Evolutionary conservation across 2,329 filamentous ascomycete species (phyloP).

Genomic region (Hymenotorrendiella dingleyae): DNA sequence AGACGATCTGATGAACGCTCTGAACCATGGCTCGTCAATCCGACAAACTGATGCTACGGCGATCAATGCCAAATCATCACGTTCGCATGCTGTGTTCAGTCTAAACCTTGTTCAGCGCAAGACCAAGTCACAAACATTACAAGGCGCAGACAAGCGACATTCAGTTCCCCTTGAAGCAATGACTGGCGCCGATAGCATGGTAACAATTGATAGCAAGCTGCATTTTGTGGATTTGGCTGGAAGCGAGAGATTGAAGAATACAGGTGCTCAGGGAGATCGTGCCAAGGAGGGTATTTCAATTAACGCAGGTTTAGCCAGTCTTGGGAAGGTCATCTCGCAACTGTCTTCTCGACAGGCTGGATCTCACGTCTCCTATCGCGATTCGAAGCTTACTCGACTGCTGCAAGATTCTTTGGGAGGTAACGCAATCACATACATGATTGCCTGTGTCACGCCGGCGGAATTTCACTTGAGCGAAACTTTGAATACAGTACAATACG

Average conservation of each 20-base stretch:
- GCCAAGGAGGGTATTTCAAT: conserved; percentile 97
- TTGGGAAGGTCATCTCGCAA: conserved; percentile 98
- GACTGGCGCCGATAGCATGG: conserved; percentile 59
- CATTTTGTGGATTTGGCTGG: conserved; percentile 98
- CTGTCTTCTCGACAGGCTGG: conserved; percentile 83
- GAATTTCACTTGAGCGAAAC: conserved; percentile 98
- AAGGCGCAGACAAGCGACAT: conserved; percentile 71
- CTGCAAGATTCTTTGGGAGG: conserved; percentile 95
- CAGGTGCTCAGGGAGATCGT: conserved; percentile 86
- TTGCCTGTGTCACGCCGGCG: conserved; percentile 93
- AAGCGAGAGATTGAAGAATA: conserved; percentile 95
- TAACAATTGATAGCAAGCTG: conserved; percentile 95
- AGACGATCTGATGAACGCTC: conserved; percentile 80
- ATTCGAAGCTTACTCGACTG: conserved; percentile 92
- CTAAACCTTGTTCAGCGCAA: conserved; percentile 88
- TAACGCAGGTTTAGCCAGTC: conserved; percentile 87
- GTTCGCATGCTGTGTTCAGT: conserved; percentile 95
- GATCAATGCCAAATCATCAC: conserved; percentile 95
- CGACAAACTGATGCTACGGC: conserved; percentile 95
- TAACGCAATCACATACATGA: conserved; percentile 98
- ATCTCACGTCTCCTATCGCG: conserved; percentile 92
- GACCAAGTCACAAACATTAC: conserved; percentile 44
- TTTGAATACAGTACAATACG: conserved; percentile 94
- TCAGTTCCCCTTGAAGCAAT: conserved; percentile 82
- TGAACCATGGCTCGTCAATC: conserved; percentile 90